Base-by-base conservation (phyloP, 1,139 yeast genomes). In the Tardiomyces blankii region DNA sequence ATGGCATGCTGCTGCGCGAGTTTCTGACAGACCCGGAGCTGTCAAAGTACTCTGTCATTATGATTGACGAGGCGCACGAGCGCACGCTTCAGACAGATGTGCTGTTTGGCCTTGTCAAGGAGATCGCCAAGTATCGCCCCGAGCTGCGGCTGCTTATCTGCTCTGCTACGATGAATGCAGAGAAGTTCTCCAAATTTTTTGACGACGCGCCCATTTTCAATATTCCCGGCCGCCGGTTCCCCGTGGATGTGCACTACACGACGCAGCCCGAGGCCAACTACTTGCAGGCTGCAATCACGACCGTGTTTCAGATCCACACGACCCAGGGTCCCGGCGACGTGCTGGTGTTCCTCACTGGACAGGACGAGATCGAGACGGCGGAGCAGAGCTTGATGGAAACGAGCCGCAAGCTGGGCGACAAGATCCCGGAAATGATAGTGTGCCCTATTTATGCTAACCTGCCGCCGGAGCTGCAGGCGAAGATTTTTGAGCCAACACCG, bases 1-100 rank as follows among this genome's bases (percentile, higher is more conserved):
- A 91, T 63, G 97, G 97, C 71, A 88, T 87, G 85, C 69, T 91
- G 9, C 63, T 91, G 25, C 69, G 97, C 49, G 97, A 91, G 64
- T 83, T 88, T 58, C 64, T 88, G 44, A 72, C 74, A 1, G 96
- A 89, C 56, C 88, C 95, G 0, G 75, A 74, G 42, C 66, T 89
- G 4, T 66, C 76, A 0, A 66, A 68, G 3, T 89, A 88, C 59
- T 78, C 91, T 1, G 94, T 85, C 0, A 68, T 91, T 46, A 87
- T 91, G 83, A 84, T 91, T 53, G 98, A 91, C 65, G 98, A 91
- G 65, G 97, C 98, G 0, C 98, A 91, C 60, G 98, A 91, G 62
- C 74, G 98, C 48, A 89, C 97, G 0, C 66, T 89, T 25, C 81
- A 86, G n/a, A 89, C 97, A 0, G 98, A 91, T 63, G 78, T 91